These are phyloP conservation scores for Podospora australis DNA, from an alignment of 495 filamentous ascomycete genomes.

Conservation along the genomic window DNA sequence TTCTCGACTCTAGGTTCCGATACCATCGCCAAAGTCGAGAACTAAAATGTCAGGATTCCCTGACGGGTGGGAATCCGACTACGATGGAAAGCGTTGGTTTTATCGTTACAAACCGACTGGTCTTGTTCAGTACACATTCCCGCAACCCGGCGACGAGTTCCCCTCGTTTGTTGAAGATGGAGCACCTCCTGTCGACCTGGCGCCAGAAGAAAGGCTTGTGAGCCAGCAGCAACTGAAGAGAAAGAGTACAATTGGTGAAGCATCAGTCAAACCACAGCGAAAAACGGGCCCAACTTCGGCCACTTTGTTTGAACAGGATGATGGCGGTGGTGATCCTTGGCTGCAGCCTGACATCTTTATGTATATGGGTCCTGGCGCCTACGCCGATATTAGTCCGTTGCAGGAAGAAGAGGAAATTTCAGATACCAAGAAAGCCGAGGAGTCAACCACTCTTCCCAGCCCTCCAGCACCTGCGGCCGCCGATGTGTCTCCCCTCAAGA, in stretches of 20 bases:
- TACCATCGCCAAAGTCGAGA: not conserved
- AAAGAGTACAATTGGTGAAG: constrained; percentile 16
- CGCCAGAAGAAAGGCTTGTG: constrained; percentile 31
- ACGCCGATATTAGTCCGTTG: constrained; percentile 31
- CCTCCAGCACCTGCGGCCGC: too few relatives aligned
- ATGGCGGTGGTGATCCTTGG: constrained; percentile 23
- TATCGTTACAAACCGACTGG: constrained; percentile 42
- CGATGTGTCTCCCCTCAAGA: not conserved
- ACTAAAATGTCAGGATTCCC: constrained; percentile 33
- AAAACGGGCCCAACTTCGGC: constrained; percentile 10
- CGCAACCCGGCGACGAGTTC: constrained; percentile 44
- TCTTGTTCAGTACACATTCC: constrained; percentile 41
- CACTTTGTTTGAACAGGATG: constrained; percentile 13
- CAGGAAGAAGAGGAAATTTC: constrained; percentile 26
- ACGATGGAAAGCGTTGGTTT: constrained; percentile 44
- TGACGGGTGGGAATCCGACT: constrained; percentile 42
- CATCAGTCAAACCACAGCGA: constrained; percentile 2
- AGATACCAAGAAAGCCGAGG: not conserved
- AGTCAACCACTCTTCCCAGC: too few relatives aligned
- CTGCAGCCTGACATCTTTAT: constrained; percentile 38
- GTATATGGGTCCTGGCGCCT: constrained; percentile 34
- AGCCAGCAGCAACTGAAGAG: constrained; percentile 31
- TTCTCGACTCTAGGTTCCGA: not conserved
- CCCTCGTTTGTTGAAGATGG: constrained; percentile 37
- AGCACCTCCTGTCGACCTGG: constrained; percentile 26